These are phyloP conservation scores for Fusarium ambrosium DNA, from an alignment of 2,329 filamentous ascomycete genomes.

Conservation along the genomic window DNA sequence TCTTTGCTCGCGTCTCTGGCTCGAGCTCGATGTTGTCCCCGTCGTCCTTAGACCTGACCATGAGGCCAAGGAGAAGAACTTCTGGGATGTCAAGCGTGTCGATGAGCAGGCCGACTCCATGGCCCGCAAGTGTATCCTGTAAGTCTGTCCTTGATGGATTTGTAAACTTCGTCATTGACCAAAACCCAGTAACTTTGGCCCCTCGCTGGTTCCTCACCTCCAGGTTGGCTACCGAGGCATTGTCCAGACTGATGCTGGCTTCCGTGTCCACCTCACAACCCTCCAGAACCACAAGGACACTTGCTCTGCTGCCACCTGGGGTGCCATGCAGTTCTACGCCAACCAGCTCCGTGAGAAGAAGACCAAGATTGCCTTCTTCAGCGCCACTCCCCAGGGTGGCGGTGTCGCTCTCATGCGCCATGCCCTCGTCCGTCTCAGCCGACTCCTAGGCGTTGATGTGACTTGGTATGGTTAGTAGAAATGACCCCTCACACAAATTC, in stretches of 20 bases:
- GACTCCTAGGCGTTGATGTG: slow-evolving; percentile 75
- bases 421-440: slow-evolving; percentile 79
- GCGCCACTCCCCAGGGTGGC: slow-evolving; percentile 84
- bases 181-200: slow-evolving; percentile 74
- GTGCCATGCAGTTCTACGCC: slow-evolving; percentile 73
- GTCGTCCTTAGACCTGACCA: slow-evolving; percentile 70
- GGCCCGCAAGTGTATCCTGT: slow-evolving; percentile 83
- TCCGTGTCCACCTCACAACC: slow-evolving; percentile 70
- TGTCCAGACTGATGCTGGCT: slow-evolving; percentile 78
- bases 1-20: slow-evolving; percentile 80
- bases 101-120: slow-evolving; percentile 88
- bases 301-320: slow-evolving; percentile 74
- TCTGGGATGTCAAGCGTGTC: slow-evolving; percentile 70
- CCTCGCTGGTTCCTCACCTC: slow-evolving; percentile 76
- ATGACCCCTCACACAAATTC: not conserved
- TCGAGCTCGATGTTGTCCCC: slow-evolving; percentile 81
- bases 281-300: slow-evolving; percentile 72
- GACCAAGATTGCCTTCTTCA: slow-evolving; percentile 82
- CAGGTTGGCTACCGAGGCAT: slow-evolving; percentile 76
- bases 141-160: slow-evolving; percentile 45
- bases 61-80: slow-evolving; percentile 56
- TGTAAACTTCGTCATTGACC: not conserved
- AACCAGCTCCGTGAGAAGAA: slow-evolving; percentile 73
- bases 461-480: slow-evolving; percentile 74
- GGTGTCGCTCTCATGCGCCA: slow-evolving; percentile 87